These are phyloP conservation scores for Alternaria arbusti DNA, from an alignment of 2,329 filamentous ascomycete genomes.

Conservation along the genomic window DNA sequence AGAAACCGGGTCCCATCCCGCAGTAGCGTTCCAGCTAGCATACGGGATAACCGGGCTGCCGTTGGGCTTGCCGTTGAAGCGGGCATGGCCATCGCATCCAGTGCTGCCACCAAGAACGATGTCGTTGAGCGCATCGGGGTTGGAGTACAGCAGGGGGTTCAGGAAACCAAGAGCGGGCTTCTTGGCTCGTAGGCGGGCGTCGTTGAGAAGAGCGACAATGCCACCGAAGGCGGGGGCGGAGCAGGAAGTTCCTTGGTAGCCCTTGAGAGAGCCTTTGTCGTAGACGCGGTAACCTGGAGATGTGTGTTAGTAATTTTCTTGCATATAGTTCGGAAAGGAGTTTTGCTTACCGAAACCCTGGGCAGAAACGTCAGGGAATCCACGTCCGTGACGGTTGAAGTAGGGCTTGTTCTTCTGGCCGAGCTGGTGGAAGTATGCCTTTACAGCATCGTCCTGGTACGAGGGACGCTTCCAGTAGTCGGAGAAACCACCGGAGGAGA, in stretches of 20 bases:
- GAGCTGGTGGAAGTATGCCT: slow-evolving; percentile 52
- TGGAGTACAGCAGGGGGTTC: slow-evolving; percentile 64
- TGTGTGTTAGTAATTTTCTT: too few species aligned
- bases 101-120: slow-evolving; percentile 43
- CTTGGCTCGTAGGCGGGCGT: slow-evolving; percentile 60
- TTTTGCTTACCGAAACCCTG: slow-evolving; percentile 51
- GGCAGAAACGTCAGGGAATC: slow-evolving; percentile 67
- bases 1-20: slow-evolving; percentile 46
- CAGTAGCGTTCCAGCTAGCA: slow-evolving; percentile 38
- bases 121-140: slow-evolving; percentile 57
- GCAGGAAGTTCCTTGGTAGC: slow-evolving; percentile 54
- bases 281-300: slow-evolving; percentile 28
- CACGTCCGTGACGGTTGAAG: slow-evolving; percentile 62
- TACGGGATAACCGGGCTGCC: slow-evolving; percentile 42
- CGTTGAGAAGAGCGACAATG: slow-evolving; percentile 67
- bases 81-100: slow-evolving; percentile 45
- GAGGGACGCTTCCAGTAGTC: slow-evolving; percentile 55
- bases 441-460: slow-evolving; percentile 56
- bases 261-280: slow-evolving; percentile 51
- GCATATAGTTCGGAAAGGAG: rapidly evolving
- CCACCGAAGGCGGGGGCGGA: slow-evolving; percentile 65
- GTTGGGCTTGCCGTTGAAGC: slow-evolving; percentile 32
- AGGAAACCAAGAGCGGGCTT: slow-evolving; percentile 62
- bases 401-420: slow-evolving; percentile 55
- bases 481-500: slow-evolving; percentile 59